Percentiles rank a stretch among this genome's conserved stretches.
phyloP scores from a whole-genome alignment of 441 rosid genomes.

The Pelargonium exstipulatum region DNA sequence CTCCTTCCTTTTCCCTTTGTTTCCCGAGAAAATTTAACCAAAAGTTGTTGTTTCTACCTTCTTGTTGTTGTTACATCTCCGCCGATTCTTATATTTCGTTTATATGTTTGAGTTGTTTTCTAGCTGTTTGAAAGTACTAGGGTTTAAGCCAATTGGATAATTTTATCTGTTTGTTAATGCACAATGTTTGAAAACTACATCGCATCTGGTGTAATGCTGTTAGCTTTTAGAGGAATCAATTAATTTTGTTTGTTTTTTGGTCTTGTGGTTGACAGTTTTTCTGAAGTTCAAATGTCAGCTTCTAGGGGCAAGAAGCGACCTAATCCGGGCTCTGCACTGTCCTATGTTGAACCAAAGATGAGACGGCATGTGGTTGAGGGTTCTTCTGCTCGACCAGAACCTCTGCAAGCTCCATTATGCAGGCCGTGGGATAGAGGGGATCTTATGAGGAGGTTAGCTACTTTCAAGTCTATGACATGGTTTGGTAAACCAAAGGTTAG shows the following conservation, averaged over 20 bases:
- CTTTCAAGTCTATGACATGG: conserved; percentile 97
- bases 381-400: conserved; percentile 19
- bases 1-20: neutral
- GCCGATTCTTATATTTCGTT: neutral
- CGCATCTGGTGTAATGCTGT: neutral
- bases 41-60: neutral
- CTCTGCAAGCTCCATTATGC: conserved; percentile 48
- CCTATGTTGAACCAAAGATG: conserved; percentile 44
- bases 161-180: neutral
- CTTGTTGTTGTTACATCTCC: neutral
- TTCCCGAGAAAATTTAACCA: neutral
- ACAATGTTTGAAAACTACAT: neutral
- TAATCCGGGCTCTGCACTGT: conserved; percentile 43
- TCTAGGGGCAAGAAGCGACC: conserved; percentile 54
- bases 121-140: neutral
- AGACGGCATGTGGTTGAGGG: conserved; percentile 24
- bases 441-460: conserved; percentile 72
- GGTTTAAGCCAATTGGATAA: neutral
- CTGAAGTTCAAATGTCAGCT: conserved; percentile 22
- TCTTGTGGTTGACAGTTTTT: conserved; percentile 28
- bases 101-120: neutral
- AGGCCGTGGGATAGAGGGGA: conserved; percentile 94
- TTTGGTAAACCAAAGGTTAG: conserved; percentile 85
- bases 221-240: neutral
- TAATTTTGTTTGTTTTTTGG: neutral